phyloP scores from a whole-genome alignment of 495 filamentous ascomycete species.

The Hypomontagnella submonticulosa region DNA sequence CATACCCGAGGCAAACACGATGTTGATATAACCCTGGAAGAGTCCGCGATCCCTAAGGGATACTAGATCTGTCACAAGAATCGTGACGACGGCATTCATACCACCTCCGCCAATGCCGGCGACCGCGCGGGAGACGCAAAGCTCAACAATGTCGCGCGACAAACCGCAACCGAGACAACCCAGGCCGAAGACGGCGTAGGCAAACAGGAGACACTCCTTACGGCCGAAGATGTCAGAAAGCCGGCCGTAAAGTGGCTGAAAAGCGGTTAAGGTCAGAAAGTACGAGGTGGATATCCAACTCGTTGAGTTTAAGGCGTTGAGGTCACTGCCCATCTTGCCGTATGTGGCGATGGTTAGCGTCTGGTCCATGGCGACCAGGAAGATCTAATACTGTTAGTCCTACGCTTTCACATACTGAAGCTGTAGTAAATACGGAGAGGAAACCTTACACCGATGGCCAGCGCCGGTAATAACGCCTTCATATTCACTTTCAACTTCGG shows the following conservation, averaged over 20 bases:
- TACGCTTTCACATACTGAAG: background rate
- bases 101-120: conserved; percentile 83
- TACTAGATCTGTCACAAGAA: conserved; percentile 82
- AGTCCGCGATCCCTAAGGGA: conserved; percentile 79
- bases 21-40: conserved; percentile 86
- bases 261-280: conserved; percentile 81
- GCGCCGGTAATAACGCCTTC: conserved; percentile 65
- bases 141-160: conserved; percentile 72
- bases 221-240: conserved; percentile 85
- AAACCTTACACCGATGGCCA: conserved; percentile 66
- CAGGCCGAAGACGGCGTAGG: conserved; percentile 77
- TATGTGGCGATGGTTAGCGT: conserved; percentile 85
- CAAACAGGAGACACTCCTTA: conserved; percentile 78
- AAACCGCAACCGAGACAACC: conserved; percentile 80
- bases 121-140: conserved; percentile 73
- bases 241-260: conserved; percentile 83
- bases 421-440: background rate
- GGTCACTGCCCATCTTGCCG: conserved; percentile 81
- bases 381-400: conserved; percentile 58
- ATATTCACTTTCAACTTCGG: conserved; percentile 55
- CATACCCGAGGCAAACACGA: conserved; percentile 78
- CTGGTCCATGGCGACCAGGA: conserved; percentile 80
- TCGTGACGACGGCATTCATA: conserved; percentile 83
- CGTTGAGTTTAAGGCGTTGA: conserved; percentile 80
- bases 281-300: conserved; percentile 89